These are phyloP conservation scores for Ogataea paradorogensis DNA, from an alignment of 805 yeast species.

Conservation along the genomic window DNA sequence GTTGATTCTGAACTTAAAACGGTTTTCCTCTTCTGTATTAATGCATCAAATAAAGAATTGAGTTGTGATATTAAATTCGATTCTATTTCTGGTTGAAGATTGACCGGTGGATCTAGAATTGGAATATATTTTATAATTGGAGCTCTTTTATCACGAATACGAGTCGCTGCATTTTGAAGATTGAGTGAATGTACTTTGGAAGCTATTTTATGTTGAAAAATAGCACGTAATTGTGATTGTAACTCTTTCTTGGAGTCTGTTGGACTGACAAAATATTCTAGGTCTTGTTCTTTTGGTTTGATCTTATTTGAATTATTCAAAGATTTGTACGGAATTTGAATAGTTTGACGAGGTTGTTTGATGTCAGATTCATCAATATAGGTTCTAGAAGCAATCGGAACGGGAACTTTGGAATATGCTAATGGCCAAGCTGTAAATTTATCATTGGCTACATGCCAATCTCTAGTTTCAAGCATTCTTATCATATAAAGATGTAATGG, in stretches of 20 bases:
- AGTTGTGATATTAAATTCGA: constrained; percentile 16
- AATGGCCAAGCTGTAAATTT: constrained; percentile 66
- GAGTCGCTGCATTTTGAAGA: constrained; percentile 6
- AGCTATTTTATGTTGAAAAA: constrained; percentile 18
- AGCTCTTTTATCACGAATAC: constrained; percentile 1
- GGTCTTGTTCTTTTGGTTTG: constrained; percentile 12
- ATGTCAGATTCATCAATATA: constrained; percentile 29
- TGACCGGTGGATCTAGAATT: constrained; percentile 25
- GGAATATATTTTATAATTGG: constrained; percentile 15
- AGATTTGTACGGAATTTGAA: constrained; percentile 6
- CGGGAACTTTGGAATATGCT: constrained; percentile 34
- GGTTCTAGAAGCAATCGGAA: constrained; percentile 29
- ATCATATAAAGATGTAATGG: constrained; percentile 64
- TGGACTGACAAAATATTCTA: constrained; percentile 10
- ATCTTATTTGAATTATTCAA: constrained; percentile 11
- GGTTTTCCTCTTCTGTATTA: constrained; percentile 9
- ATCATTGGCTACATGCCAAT: constrained; percentile 35
- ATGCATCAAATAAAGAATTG: constrained; percentile 20
- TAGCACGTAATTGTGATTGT: constrained; percentile 20
- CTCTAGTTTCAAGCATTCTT: constrained; percentile 40
- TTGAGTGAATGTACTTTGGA: constrained; percentile 12
- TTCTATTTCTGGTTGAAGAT: constrained; percentile 15
- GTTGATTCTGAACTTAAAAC: background rate
- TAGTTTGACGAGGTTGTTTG: background rate
- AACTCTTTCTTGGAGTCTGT: constrained; percentile 19